Conservation (phyloP, 2,329 filamentous ascomycete genomes). For the Trichoderma sp. region DNA sequence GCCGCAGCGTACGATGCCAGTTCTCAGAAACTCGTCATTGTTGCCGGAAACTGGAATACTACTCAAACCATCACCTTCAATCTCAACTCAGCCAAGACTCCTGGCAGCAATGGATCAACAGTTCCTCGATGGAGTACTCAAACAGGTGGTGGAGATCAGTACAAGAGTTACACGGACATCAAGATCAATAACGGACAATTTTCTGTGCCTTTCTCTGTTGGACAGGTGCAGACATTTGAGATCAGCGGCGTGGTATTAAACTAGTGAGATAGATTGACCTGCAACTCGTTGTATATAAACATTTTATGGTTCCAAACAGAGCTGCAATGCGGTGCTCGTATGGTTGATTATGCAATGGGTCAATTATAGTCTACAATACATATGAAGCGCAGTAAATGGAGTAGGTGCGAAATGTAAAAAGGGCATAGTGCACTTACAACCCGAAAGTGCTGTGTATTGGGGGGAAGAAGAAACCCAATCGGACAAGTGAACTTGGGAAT, state of each 20-base stretch:
- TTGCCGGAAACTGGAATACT: constrained; percentile 5
- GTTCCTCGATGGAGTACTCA: constrained; percentile 18
- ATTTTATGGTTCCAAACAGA: background rate
- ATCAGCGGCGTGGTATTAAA: constrained; percentile 7
- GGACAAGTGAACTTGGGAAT: too few species aligned
- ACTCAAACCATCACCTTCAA: constrained; percentile 10
- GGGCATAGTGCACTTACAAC: too few species aligned
- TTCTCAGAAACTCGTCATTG: constrained; percentile 11
- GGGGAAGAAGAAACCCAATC: too few species aligned
- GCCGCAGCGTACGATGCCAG: background rate
- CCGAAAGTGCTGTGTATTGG: too few species aligned
- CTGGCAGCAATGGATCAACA: background rate
- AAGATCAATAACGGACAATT: constrained; percentile 9
- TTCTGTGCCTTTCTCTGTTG: background rate
- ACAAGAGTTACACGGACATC: constrained; percentile 2
- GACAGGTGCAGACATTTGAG: constrained; percentile 18
- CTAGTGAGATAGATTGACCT: background rate
- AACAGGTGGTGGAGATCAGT: constrained; percentile 4
- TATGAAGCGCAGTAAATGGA: too few species aligned
- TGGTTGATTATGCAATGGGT: too few species aligned
- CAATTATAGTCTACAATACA: too few species aligned
- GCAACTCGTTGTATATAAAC: background rate
- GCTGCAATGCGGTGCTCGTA: background rate
- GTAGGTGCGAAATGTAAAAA: too few species aligned
- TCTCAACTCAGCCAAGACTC: background rate